Conservation (phyloP, 192 early-diverging fungal genomes). For the Fimicolochytrium jonesii region DNA sequence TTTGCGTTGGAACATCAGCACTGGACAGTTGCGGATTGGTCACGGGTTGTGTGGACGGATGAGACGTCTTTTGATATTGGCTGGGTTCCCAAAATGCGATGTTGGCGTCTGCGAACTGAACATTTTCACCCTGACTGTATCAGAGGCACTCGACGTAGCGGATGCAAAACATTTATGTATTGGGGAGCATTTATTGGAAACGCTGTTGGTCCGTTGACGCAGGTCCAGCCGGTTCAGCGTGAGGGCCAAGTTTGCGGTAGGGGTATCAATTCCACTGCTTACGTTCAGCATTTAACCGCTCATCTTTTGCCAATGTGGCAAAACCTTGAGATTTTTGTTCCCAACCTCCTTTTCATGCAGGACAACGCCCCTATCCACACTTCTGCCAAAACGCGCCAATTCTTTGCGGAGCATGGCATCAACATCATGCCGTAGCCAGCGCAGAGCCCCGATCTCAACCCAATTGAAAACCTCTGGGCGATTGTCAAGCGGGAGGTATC, state of each 20-base stretch:
- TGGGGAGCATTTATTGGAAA: neutral
- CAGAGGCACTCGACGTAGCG: too few species aligned
- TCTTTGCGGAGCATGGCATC: neutral
- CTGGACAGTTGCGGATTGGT: too few species aligned
- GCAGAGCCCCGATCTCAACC: slow-evolving; percentile 13
- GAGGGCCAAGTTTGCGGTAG: too few species aligned
- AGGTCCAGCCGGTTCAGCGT: neutral
- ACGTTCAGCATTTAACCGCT: neutral
- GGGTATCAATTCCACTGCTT: neutral
- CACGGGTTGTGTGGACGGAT: too few species aligned
- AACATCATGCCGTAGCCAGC: neutral
- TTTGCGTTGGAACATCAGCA: too few species aligned
- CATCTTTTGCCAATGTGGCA: too few species aligned
- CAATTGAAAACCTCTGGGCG: slow-evolving; percentile 12
- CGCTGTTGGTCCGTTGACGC: neutral
- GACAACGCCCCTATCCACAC: slow-evolving; percentile 1
- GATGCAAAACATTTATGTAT: neutral
- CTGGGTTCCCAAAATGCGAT: too few species aligned
- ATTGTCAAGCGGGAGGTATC: neutral
- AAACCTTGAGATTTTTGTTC: too few species aligned
- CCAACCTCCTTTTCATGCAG: neutral
- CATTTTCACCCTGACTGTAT: too few species aligned
- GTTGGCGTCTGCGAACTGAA: too few species aligned
- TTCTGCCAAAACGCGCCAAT: neutral
- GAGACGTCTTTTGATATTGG: too few species aligned